A percentile compares a stretch with the other conserved stretches of the same genome.
phyloP scores from a whole-genome alignment of 129 eudicot genomes.

The Centella asiatica region DNA sequence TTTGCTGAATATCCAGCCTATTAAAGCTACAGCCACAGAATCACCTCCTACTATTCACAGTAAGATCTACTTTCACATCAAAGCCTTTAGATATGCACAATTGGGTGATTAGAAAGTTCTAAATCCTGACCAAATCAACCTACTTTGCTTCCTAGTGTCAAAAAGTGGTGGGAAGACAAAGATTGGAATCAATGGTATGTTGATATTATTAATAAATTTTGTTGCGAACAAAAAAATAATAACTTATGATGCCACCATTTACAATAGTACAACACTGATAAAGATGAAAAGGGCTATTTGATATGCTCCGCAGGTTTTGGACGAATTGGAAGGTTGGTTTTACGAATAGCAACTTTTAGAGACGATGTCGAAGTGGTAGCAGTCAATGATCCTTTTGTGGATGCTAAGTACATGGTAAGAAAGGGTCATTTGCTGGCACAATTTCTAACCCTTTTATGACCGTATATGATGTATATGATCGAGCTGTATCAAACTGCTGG shows the following conservation, averaged over 20 bases:
- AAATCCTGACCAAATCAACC: neutral
- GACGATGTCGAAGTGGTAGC: constrained; percentile 96
- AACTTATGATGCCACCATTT: neutral
- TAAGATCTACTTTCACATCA: constrained; percentile 19
- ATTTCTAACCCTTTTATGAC: neutral
- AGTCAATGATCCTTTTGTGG: constrained; percentile 91
- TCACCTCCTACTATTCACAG: constrained; percentile 52
- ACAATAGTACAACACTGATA: neutral
- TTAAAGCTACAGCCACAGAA: constrained; percentile 82
- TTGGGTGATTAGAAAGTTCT: neutral
- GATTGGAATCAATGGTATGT: constrained; percentile 86
- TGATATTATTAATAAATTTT: neutral
- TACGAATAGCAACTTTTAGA: constrained; percentile 81
- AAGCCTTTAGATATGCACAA: neutral
- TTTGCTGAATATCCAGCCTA: constrained; percentile 28
- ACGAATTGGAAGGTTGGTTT: constrained; percentile 85
- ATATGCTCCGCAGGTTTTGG: constrained; percentile 59
- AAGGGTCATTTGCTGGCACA: constrained; percentile 1
- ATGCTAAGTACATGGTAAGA: constrained; percentile 86
- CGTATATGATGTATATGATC: neutral
- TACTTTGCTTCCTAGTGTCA: constrained; percentile 36
- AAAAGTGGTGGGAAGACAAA: constrained; percentile 53
- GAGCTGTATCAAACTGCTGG: neutral
- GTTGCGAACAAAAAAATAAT: neutral
- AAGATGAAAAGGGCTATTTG: neutral